A percentile compares a stretch with the other conserved stretches of the same genome.
phyloP scores from a whole-genome alignment of 305 asterid species.

The Fraxinus greggii region DNA sequence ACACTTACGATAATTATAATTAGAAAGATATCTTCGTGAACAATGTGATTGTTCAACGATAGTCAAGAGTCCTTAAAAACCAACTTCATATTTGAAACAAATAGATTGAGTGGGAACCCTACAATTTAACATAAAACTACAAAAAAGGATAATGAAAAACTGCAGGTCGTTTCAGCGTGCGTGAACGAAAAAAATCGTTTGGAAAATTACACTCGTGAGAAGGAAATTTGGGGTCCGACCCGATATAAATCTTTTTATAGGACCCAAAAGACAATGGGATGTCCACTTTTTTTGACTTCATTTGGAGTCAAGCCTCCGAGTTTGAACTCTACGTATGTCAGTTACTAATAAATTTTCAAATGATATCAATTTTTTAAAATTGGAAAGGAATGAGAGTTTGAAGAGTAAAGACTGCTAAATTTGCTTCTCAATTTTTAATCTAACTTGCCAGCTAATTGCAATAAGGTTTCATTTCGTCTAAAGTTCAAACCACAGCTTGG shows the following conservation, averaged over 20 bases:
- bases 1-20: no score
- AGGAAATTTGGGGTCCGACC: not conserved
- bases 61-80: no score
- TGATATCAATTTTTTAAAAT: not conserved
- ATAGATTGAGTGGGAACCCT: not conserved
- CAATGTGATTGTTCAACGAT: no score
- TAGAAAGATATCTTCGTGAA: no score
- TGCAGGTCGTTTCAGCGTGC: not conserved
- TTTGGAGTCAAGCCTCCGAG: constrained; percentile 27
- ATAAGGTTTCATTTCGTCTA: not conserved
- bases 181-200: not conserved
- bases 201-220: not conserved
- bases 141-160: not conserved
- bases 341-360: not conserved
- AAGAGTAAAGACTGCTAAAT: not conserved
- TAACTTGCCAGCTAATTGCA: not conserved
- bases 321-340: constrained; percentile 7
- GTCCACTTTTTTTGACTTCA: not conserved
- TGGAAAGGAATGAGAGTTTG: not conserved
- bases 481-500: not conserved
- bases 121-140: not conserved
- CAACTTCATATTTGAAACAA: not conserved
- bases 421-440: not conserved
- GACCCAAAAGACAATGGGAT: constrained; percentile 1
- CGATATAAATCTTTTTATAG: not conserved